A percentile compares a stretch with the other conserved stretches of the same genome.
Evolutionary conservation across 192 early-diverging fungal genomes (phyloP).

Genomic region (Linnemannia elongata): DNA sequence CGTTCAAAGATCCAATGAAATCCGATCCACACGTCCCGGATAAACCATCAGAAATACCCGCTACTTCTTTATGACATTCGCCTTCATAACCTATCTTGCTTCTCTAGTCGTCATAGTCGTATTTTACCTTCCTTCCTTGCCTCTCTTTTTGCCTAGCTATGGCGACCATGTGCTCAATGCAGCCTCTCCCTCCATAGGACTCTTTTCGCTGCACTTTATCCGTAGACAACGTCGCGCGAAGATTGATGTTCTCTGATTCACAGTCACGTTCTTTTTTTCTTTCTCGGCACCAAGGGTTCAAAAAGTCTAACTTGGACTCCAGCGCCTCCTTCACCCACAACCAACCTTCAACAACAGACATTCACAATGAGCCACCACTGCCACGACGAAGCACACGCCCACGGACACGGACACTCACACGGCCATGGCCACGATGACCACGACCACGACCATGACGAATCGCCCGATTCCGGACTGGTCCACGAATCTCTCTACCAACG

Average conservation of each 20-base stretch:
- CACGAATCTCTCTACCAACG: slow-evolving; percentile 79
- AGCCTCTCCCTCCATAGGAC: not conserved
- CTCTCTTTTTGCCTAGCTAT: too few species aligned
- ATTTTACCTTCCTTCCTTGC: too few species aligned
- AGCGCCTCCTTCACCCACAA: not conserved
- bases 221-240: not conserved
- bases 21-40: too few species aligned
- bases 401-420: slow-evolving; percentile 64
- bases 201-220: not conserved
- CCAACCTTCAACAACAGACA: not conserved
- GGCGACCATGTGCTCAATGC: too few species aligned
- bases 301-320: not conserved
- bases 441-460: slow-evolving; percentile 82
- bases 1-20: too few species aligned
- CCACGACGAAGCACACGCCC: slow-evolving; percentile 67
- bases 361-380: slow-evolving; percentile 58
- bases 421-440: slow-evolving; percentile 71
- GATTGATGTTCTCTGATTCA: not conserved
- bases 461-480: slow-evolving; percentile 74
- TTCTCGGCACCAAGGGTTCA: too few species aligned
- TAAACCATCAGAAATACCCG: too few species aligned
- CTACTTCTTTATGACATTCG: too few species aligned
- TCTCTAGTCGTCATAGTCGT: too few species aligned
- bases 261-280: not conserved
- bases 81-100: too few species aligned